Base-by-base conservation (phyloP, 495 filamentous ascomycete genomes). In the Aspergillus panamensis region DNA sequence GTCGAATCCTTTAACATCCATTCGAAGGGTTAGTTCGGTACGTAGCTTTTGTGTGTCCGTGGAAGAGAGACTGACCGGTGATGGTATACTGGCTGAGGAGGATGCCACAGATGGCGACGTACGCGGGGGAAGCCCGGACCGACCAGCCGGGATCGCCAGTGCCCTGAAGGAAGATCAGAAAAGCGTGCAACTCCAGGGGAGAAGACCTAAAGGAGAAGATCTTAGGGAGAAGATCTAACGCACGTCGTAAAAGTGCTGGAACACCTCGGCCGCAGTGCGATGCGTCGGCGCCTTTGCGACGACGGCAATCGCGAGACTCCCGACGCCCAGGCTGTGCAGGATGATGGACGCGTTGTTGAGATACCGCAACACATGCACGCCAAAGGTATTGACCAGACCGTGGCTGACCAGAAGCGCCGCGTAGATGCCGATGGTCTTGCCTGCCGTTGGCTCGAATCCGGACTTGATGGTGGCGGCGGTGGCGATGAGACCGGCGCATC, bases 1-100 rank as follows among this genome's bases (percentile, higher is more conserved):
- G 25, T 49, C 47, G 25, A 49, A 49, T 49, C 47, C 47, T 49
- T 3, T 7, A 13, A 25, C 2, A 2, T 25, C 2, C 2, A 25
- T 25, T 25, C 2, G 25, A 25, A 25, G 2, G 25, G 25, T 25
- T 25, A 25, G 25, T 5, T 30, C 1, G 19, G 19, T n/a, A 30
- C 14, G 25, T 29, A 20, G 19, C 42, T 8, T 45, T 19, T 17
- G 19, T 1, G 3, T 7, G 7, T 1, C 9, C 17, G 19, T 16
- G 8, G n/a, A n/a, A 16, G 42, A 16, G 17, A 3, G 5, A 14
- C 45, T 13, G 3, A 49, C 47, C 47, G 14, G 47, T 49, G 2
- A 49, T 49, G 47, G 47, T 49, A 49, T 49, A 49, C 47, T 49
- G 47, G 47, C 47, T 49, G 21, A 49, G 47, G 20, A 49, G 47